Conservation (phyloP, 1,284 basidiomycete genomes). For the Rhodotorula mucilaginosa region DNA sequence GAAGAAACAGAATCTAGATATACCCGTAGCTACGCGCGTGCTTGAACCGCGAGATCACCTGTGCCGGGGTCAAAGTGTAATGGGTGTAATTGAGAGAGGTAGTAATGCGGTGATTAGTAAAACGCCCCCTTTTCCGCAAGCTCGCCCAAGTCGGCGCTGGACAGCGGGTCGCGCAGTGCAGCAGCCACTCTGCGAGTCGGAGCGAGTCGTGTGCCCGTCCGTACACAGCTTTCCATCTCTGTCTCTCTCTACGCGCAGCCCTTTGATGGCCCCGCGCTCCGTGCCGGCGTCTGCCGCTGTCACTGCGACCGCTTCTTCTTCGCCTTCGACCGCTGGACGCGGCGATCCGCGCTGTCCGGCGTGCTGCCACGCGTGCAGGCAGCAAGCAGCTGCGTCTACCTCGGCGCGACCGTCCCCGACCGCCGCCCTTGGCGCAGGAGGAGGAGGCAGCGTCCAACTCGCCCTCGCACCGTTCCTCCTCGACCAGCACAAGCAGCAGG, state of each 20-base stretch:
- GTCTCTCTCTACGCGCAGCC: not conserved
- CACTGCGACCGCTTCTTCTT: not conserved
- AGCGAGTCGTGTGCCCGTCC: not conserved
- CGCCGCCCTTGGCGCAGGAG: too few species aligned
- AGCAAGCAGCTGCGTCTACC: not conserved
- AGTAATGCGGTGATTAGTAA: not conserved
- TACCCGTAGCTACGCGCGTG: not conserved
- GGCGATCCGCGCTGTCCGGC: conserved; percentile 3
- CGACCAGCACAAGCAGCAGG: not conserved
- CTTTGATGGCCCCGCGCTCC: not conserved
- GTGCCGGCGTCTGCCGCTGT: not conserved
- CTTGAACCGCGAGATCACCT: not conserved
- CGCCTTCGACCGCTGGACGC: not conserved
- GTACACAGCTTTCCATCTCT: not conserved
- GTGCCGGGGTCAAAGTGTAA: not conserved
- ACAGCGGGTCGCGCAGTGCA: not conserved
- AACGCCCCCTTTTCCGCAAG: not conserved
- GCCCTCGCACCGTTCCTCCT: not conserved
- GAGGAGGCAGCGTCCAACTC: not conserved
- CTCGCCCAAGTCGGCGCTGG: not conserved
- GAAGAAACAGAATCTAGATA: not conserved
- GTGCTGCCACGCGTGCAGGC: conserved; percentile 1
- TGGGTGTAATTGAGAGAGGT: not conserved
- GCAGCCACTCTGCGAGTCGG: not conserved
- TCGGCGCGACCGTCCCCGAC: not conserved